Conservation (phyloP, 345 rosid genomes). For the Cardamine resedifolia region DNA sequence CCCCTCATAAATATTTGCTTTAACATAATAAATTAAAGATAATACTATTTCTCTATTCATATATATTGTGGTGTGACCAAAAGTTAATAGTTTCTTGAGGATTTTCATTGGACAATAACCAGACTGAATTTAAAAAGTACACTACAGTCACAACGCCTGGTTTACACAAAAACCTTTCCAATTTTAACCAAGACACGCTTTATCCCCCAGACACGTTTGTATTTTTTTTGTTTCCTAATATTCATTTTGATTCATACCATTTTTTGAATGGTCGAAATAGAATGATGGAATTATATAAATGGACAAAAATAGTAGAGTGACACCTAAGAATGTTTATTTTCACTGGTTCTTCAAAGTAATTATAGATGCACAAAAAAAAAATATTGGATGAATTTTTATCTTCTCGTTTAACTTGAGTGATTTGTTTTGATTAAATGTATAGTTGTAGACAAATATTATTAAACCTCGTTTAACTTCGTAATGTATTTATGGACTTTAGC, state of each 20-base stretch:
- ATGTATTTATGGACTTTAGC: not conserved
- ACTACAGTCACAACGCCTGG: not conserved
- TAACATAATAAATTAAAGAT: not conserved
- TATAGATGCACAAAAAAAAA: not conserved
- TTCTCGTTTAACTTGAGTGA: not conserved
- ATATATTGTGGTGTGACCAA: conserved; percentile 6
- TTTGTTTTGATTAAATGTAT: not conserved
- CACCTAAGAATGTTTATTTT: not conserved
- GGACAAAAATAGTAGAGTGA: not conserved
- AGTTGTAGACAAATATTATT: not conserved
- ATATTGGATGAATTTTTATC: not conserved
- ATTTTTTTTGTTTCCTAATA: not conserved
- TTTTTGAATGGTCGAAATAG: not conserved
- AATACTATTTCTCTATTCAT: not conserved
- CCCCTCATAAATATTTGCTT: not conserved
- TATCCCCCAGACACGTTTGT: not conserved
- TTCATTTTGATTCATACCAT: not conserved
- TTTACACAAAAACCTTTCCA: conserved; percentile 8
- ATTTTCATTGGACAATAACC: conserved; percentile 21
- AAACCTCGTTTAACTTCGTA: not conserved
- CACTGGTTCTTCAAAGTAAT: not conserved
- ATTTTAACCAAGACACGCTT: not conserved
- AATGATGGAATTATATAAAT: not conserved
- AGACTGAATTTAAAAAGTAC: not conserved
- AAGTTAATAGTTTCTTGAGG: not conserved